These are phyloP conservation scores for Magnusiomyces paraingens DNA, from an alignment of 1,139 yeast genomes.

Conservation along the genomic window DNA sequence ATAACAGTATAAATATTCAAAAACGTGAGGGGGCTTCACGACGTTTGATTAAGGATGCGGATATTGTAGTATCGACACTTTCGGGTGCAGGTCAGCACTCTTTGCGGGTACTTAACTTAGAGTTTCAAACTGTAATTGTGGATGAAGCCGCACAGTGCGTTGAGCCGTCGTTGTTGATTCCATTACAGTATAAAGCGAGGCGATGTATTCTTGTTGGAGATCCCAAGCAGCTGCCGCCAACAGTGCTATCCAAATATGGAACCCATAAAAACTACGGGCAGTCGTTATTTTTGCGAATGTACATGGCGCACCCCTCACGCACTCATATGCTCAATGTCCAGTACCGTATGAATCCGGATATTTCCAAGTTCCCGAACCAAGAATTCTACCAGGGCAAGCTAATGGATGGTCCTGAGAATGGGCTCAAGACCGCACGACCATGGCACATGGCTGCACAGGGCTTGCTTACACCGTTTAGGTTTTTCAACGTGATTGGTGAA, in stretches of 20 bases:
- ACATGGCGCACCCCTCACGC: conserved; percentile 51
- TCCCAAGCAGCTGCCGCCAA: conserved; percentile 96
- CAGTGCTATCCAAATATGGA: conserved; percentile 86
- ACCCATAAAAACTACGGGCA: conserved; percentile 76
- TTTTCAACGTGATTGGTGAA: conserved; percentile 61
- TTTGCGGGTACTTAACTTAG: conserved; percentile 62
- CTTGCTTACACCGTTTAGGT: conserved; percentile 25
- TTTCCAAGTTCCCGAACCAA: conserved; percentile 76
- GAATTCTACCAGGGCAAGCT: conserved; percentile 73
- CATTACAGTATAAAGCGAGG: conserved; percentile 83
- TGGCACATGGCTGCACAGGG: neutral
- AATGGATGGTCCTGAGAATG: conserved; percentile 57
- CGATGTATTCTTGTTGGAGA: conserved; percentile 97
- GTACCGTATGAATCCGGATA: conserved; percentile 96
- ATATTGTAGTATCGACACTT: conserved; percentile 81
- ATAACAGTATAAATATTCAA: conserved; percentile 29
- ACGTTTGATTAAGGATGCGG: conserved; percentile 53
- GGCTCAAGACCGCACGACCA: conserved; percentile 46
- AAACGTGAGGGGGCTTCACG: no score
- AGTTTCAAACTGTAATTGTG: conserved; percentile 86
- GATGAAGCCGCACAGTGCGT: conserved; percentile 99
- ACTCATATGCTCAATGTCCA: conserved; percentile 84
- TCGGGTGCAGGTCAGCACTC: conserved; percentile 94
- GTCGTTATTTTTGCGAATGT: conserved; percentile 90
- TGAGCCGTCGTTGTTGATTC: conserved; percentile 85